Evolutionary conservation across 306 rosid genomes (phyloP), one percentile per base, ranked within the genome.

Genomic region (Quercus berberidifolia): DNA sequence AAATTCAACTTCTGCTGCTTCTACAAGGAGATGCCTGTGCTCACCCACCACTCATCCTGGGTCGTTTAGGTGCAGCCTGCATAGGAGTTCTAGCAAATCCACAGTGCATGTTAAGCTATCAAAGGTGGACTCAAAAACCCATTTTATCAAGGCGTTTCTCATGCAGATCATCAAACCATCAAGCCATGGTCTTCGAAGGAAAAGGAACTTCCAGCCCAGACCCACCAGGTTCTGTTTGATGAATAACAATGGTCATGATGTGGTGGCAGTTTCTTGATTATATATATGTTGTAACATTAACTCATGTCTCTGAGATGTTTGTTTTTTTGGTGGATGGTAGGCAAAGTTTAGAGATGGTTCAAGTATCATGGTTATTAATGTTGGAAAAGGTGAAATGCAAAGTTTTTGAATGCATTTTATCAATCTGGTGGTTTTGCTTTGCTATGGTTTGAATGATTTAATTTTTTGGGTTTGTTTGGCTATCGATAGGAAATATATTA

Each of bases 1-100:
- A 17, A 6, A 3, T 63, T 4, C n/a, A 3, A 0, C 38, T 62
- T 62, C 68, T 60, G 25, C 17, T 25, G 5, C 65, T 25, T 60
- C 70, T 28, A 5, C 83, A 55, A 84, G 84, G 20, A 83, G 71
- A 13, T 93, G 97, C 76, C 13, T 82, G 71, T 93, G 98, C 69
- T 81, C 98, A 15, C 98, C 90, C 38, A 80, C 87, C 63, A 74
- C 30, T 1, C 96, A 93, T 5, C 91, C 91, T 1, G 90, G 92
- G 9, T 89, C 98, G 3, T 93, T 91, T 80, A 79, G 94, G 11
- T 91, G 93, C 80, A 84, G 85, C 77, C 76, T 55, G 73, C 97
- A 93, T 86, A 43, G 49, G 9, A 43, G 71, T 7, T 18, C 51
- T 19, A 13, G 46, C 71, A 69, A 69, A 38, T 69, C 56, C 17